Base-by-base conservation (phyloP, 2,329 filamentous ascomycete genomes). In the Remersonia thermophila region DNA sequence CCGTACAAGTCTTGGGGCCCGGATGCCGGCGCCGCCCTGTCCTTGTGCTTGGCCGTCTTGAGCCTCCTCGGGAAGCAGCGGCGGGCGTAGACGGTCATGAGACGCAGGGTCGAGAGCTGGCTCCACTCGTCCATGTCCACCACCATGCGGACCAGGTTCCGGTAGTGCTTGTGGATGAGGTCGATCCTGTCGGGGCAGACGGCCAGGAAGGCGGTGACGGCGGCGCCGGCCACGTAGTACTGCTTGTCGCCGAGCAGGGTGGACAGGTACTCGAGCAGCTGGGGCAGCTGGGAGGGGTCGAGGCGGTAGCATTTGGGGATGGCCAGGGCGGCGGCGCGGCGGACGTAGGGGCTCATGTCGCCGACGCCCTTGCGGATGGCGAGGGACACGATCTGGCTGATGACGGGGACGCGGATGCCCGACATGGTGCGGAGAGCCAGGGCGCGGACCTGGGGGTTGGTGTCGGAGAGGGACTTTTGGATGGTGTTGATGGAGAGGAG, bases 101-200 rank as follows among this genome's bases (percentile, higher is more conserved):
- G 65, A 27, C 77, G 73, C 48, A 98, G 55, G 3, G 83, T 83
- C 2, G 85, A 81, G 36, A 96, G 59, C 60, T 98, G 91, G 29
- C 86, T 83, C 91, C 91, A 98, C 60, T 98, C 91, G 53, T 98
- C 91, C 91, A 98, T 98, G 55, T 98, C 91, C 16, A 95, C 85
- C 35, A 96, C 63, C 64, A 95, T 94, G 56, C 77, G 83, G 44
- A 93, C 78, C 44, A 98, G 63, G 26, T 73, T 69, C 34, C 84
- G 76, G 60, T 96, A 98, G 54, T 94, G 82, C 46, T 81, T 78
- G 58, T 98, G 91, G 47, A 98, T 77, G 41, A 98, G 63, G 54
- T 95, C 87, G 45, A 94, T 70, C 36, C 82, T 69, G 12, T 93
- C 80, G 0, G 91, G 87, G 47, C 89, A 96, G 18, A 96, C 68